phyloP scores from a whole-genome alignment of 768 basidiomycete genomes.

The Pisolithus tinctorius region DNA sequence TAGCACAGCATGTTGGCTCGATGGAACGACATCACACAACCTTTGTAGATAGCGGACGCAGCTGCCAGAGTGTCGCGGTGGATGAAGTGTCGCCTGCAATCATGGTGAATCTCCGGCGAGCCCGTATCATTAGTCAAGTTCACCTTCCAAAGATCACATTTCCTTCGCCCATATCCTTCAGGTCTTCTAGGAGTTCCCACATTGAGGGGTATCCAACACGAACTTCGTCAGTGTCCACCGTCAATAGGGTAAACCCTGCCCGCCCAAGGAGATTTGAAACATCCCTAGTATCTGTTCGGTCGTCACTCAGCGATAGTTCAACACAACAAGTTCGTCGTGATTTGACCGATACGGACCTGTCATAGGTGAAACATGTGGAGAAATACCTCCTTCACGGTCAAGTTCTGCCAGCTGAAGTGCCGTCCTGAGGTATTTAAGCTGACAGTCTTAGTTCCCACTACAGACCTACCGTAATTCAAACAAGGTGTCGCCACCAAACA shows the following conservation, averaged over 20 bases:
- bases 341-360: conserved; percentile 51
- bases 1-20: neutral
- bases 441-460: neutral
- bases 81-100: conserved; percentile 52
- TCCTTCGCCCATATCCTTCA: conserved; percentile 94
- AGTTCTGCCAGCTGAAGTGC: conserved; percentile 89
- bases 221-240: conserved; percentile 93
- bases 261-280: conserved; percentile 88
- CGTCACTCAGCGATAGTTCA: neutral
- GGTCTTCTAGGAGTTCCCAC: conserved; percentile 92
- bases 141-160: conserved; percentile 87
- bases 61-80: conserved; percentile 85
- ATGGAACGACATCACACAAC: conserved; percentile 31
- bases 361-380: conserved; percentile 97
- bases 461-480: conserved; percentile 75
- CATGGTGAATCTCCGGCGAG: neutral
- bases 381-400: conserved; percentile 92
- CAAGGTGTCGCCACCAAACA: conserved; percentile 93
- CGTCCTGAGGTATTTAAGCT: conserved; percentile 44
- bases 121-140: conserved; percentile 8
- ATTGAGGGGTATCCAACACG: conserved; percentile 87
- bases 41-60: conserved; percentile 90
- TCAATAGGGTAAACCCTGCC: conserved; percentile 90
- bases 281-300: conserved; percentile 71
- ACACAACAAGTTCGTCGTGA: neutral